Percentiles rank a stretch among this genome's conserved stretches.
Conservation (phyloP, 106 monocot species). For the Agapanthus africanus region DNA sequence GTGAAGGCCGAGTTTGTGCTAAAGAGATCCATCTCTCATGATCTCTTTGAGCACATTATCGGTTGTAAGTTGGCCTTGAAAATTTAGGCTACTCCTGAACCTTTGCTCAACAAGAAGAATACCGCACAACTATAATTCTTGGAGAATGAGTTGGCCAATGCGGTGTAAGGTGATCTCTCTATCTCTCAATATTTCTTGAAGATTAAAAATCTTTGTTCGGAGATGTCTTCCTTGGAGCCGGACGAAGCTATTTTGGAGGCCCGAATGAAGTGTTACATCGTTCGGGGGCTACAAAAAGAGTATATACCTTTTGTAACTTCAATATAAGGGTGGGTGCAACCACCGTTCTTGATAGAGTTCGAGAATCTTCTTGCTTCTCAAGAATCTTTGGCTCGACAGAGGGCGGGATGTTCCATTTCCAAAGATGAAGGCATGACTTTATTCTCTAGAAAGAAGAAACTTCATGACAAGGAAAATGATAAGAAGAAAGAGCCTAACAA, state of each 20-base stretch:
- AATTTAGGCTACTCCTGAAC: neutral
- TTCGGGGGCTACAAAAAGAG: slow-evolving; percentile 7
- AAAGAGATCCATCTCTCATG: neutral
- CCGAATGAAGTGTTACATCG: neutral
- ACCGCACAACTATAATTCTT: neutral
- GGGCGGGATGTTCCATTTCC: neutral
- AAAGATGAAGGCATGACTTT: neutral
- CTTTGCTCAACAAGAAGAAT: slow-evolving; percentile 8
- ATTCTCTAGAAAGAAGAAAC: too few relatives aligned
- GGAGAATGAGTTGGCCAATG: slow-evolving; percentile 11
- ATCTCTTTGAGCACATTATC: slow-evolving; percentile 2
- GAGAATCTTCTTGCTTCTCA: slow-evolving; percentile 10
- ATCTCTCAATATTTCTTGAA: slow-evolving; percentile 14
- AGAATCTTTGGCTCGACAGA: slow-evolving; percentile 10
- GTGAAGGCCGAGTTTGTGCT: slow-evolving; percentile 3
- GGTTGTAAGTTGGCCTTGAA: neutral
- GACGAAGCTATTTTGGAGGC: slow-evolving; percentile 1
- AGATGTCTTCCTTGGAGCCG: neutral
- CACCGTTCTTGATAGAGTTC: slow-evolving; percentile 4
- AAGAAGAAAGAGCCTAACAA: too few relatives aligned
- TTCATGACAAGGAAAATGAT: too few relatives aligned
- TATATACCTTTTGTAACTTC: slow-evolving; percentile 9
- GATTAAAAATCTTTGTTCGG: slow-evolving; percentile 9
- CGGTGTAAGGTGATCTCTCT: slow-evolving; percentile 7
- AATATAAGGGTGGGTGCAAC: slow-evolving; percentile 5